Evolutionary conservation across 75 land plant genomes (phyloP), one percentile per base, ranked within the genome.

Genomic region (Pinus tabuliformis): DNA sequence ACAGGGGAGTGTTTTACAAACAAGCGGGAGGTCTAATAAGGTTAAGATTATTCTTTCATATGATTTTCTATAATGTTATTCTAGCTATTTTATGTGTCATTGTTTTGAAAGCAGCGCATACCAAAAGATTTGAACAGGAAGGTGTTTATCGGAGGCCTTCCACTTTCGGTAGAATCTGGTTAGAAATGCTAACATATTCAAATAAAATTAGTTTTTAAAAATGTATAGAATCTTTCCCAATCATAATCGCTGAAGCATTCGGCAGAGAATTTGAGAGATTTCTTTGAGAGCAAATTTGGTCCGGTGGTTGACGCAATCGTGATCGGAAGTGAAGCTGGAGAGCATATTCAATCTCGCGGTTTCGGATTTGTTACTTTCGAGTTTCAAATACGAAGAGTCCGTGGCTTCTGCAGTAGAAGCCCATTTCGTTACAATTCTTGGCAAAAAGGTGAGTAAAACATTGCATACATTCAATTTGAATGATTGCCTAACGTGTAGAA

Each of bases 301-400:
- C 79, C 92, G 49, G 90, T 92, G 6, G 54, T 81, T 72, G 88
- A 92, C 49, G 94, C 90, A 21, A 61, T 75, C 13, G 94, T 89
- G 18, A 84, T 86, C 56, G 83, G 81, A 58, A 78, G 56, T 58
- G 86, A 89, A 57, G 26, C 78, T 22, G 88, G 88, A 18, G 78
- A 80, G 18, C 79, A 82, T 16, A 62, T 77, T 60, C 83, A 71
- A 6, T 86, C 91, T 64, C 84, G 91, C 28, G 86, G 92, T 20
- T 89, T 87, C 62, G 94, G 94, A n/a, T 87, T 92, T 77, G 86
- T 92, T 49, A 90, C 85, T 15, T 92, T 92, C 79, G n/a, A n/a
- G n/a, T n/a, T n/a, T n/a, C n/a, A 82, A 83, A 57, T 70, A 82
- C 62, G 85, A 88, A 76, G 85, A 81, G 52, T 81, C 94, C 17